Percentiles rank a stretch among this genome's conserved stretches.
Conservation (phyloP, 179 eudicot genomes). For the Monotropa hypopitys region DNA sequence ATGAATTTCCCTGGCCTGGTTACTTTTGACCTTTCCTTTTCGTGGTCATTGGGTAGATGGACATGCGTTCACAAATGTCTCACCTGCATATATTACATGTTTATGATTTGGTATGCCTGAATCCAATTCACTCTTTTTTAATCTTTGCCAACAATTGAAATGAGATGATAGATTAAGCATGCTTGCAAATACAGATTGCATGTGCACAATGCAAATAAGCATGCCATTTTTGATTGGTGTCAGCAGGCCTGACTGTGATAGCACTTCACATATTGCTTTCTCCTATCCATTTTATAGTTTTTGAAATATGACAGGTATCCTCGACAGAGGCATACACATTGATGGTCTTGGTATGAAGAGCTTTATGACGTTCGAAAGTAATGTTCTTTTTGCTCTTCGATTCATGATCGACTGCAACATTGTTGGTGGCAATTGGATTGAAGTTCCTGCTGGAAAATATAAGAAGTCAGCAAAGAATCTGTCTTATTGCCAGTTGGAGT, state of each 20-base stretch:
- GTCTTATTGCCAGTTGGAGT: conserved; percentile 82
- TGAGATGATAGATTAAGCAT: not conserved
- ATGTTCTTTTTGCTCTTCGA: conserved; percentile 85
- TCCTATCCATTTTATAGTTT: not conserved
- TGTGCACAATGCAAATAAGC: not conserved
- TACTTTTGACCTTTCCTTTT: not conserved
- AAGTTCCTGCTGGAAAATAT: conserved; percentile 70
- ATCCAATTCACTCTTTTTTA: not conserved
- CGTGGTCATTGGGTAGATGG: not conserved
- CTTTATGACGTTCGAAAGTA: conserved; percentile 93
- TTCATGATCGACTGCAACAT: conserved; percentile 94
- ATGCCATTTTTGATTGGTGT: not conserved
- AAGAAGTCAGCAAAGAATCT: conserved; percentile 41
- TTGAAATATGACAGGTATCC: conserved; percentile 47
- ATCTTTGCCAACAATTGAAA: not conserved
- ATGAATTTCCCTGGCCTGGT: not conserved
- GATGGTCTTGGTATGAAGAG: conserved; percentile 85
- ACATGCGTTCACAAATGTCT: not conserved
- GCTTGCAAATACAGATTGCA: not conserved
- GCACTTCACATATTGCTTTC: not conserved
- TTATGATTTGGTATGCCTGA: not conserved
- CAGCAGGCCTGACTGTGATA: not conserved
- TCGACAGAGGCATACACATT: conserved; percentile 84
- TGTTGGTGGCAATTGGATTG: conserved; percentile 98
- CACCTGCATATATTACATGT: not conserved